Percentiles rank a stretch among this genome's conserved stretches.
Conservation (phyloP, 2,329 filamentous ascomycete species). For the Monosporascus ibericus region DNA sequence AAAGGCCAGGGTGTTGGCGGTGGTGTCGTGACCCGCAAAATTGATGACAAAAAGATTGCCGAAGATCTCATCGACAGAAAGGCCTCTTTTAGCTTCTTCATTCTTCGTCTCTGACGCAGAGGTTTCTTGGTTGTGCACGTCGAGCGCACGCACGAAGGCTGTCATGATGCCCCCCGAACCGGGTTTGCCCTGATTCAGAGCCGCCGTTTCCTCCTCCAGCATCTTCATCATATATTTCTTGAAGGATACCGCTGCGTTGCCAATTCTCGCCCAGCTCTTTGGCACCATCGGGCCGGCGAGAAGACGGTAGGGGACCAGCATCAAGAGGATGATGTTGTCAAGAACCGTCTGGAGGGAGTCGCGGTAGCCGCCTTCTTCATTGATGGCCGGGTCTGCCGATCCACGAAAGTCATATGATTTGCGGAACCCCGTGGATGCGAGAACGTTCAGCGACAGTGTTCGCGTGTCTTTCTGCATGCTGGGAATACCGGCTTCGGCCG, state of each 20-base stretch:
- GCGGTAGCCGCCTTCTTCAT: slow-evolving; percentile 14
- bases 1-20: slow-evolving; percentile 16
- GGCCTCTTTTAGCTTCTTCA: slow-evolving; percentile 6
- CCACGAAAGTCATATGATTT: slow-evolving; percentile 18
- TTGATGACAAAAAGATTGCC: slow-evolving; percentile 25
- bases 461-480: slow-evolving; percentile 16
- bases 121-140: slow-evolving; percentile 1
- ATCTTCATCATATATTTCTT: slow-evolving; percentile 18
- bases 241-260: slow-evolving; percentile 13
- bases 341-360: slow-evolving; percentile 21
- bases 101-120: not conserved
- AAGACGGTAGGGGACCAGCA: slow-evolving; percentile 13
- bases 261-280: slow-evolving; percentile 8
- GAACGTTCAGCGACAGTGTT: slow-evolving; percentile 23
- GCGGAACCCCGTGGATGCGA: slow-evolving; percentile 18
- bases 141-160: slow-evolving; percentile 14
- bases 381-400: slow-evolving; percentile 5
- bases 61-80: slow-evolving; percentile 16
- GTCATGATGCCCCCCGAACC: slow-evolving; percentile 19
- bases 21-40: slow-evolving; percentile 25
- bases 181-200: slow-evolving; percentile 9
- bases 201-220: slow-evolving; percentile 14
- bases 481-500: slow-evolving; percentile 4
- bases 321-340: slow-evolving; percentile 18
- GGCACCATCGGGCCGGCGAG: slow-evolving; percentile 8